Conservation (phyloP, 2,329 filamentous ascomycete genomes). For the Colletotrichum sp. region DNA sequence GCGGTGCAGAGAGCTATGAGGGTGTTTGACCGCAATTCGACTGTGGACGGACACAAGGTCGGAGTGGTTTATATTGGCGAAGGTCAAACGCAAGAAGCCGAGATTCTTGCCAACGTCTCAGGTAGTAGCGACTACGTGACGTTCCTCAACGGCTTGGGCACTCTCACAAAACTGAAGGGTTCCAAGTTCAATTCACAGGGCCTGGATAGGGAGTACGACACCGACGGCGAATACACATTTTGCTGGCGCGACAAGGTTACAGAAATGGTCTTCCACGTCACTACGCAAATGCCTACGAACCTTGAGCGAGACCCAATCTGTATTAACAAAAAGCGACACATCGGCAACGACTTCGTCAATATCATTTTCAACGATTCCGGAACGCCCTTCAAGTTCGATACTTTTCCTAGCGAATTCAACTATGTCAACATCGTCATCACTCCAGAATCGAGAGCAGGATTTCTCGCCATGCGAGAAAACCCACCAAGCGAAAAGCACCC, state of each 20-base stretch:
- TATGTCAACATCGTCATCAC: constrained; percentile 97
- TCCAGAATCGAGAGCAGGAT: constrained; percentile 80
- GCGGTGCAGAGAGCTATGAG: constrained; percentile 76
- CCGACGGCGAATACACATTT: constrained; percentile 86
- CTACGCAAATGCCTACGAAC: constrained; percentile 96
- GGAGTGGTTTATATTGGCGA: constrained; percentile 93
- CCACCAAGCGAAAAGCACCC: constrained; percentile 38
- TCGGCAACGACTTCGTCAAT: constrained; percentile 97
- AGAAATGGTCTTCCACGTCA: constrained; percentile 94
- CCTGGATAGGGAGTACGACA: constrained; percentile 76
- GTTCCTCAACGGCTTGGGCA: constrained; percentile 83
- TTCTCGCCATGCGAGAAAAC: constrained; percentile 66
- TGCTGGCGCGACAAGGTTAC: constrained; percentile 96
- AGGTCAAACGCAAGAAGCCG: constrained; percentile 79
- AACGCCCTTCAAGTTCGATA: constrained; percentile 86
- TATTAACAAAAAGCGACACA: constrained; percentile 89
- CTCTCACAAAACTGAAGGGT: constrained; percentile 78
- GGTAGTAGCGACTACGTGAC: constrained; percentile 89
- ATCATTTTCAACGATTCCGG: constrained; percentile 98
- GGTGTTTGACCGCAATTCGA: constrained; percentile 84
- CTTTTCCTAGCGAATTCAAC: constrained; percentile 94
- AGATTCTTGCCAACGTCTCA: constrained; percentile 85
- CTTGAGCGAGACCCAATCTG: constrained; percentile 76
- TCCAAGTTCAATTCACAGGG: constrained; percentile 94
- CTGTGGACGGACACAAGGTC: constrained; percentile 93